Evolutionary conservation across 345 rosid species (phyloP), one percentile per base, ranked within the genome.

Genomic region (Aquilaria sinensis): DNA sequence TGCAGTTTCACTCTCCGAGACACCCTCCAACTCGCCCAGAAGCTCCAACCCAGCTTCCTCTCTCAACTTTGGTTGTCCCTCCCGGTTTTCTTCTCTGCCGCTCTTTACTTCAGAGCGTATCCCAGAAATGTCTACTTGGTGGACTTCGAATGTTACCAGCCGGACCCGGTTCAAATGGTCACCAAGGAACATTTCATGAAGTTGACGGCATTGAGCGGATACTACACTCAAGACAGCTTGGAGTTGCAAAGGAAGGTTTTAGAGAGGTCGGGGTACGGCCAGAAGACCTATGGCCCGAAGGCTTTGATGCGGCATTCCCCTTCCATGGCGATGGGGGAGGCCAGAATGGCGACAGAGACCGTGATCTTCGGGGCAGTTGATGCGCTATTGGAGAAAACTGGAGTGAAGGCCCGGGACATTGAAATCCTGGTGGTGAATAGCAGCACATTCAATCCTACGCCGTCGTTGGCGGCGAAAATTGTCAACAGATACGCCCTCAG

Each of bases 211-310:
- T 10, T 37, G 10, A 75, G 73, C 0, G 86, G 79, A 23, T 60
- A 56, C 47, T 91, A 88, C 75, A 78, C 82, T 0, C 83, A 76
- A 12, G 93, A 83, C 56, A 91, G 85, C 65, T 67, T 91, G 2
- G 84, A 78, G 3, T 86, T 91, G 62, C 97, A 91, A 66, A 80
- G 78, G 83, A 91, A 91, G 83, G 88, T 91, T 29, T 57, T 91
- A 4, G 91, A 86, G 73, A 79, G 91, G 60, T 88, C 97, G 0
- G 96, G 97, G 49, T 63, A 86, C 1, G 97, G 97, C 8, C 88
- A 91, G 53, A 75, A 74, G 13, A 91, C 97, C 0, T 91, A 88
- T 74, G 76, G 77, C 31, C 96, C 97, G 9, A 85, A 88, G 41
- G 92, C 82, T n/a, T 79, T 76, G 76, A 58, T 80, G 79, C 74